Conservation (phyloP, 2,329 filamentous ascomycete genomes). For the Colletotrichum orchidophilum region DNA sequence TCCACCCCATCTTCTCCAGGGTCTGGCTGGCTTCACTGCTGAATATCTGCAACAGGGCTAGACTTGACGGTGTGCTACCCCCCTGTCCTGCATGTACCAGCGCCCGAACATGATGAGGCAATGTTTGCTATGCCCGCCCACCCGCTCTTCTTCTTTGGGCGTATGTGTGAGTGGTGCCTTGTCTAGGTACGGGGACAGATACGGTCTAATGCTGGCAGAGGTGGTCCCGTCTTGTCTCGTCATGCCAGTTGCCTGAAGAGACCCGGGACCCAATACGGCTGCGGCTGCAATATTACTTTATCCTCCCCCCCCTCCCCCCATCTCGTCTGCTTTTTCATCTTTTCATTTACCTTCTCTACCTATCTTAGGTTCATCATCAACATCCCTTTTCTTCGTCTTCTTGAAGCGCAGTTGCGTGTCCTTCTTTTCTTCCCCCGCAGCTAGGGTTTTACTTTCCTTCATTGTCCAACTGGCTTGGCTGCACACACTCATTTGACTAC, state of each 20-base stretch:
- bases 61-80: constrained; percentile 46
- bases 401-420: constrained; percentile 45
- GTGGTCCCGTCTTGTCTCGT: constrained; percentile 28
- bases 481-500: constrained; percentile 63
- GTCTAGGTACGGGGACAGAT: constrained; percentile 7
- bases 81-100: constrained; percentile 46
- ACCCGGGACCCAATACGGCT: constrained; percentile 7
- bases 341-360: constrained; percentile 41
- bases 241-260: constrained; percentile 20
- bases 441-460: constrained; percentile 53
- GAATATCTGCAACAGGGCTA: constrained; percentile 52
- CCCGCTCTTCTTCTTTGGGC: constrained; percentile 18
- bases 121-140: constrained; percentile 31
- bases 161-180: constrained; percentile 13
- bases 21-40: constrained; percentile 33
- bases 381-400: constrained; percentile 49
- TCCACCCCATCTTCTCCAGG: constrained; percentile 44
- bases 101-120: constrained; percentile 36
- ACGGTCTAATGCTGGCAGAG: constrained; percentile 1
- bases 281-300: constrained; percentile 44
- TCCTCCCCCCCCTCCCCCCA: constrained; percentile 28
- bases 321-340: constrained; percentile 33
- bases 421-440: constrained; percentile 54
- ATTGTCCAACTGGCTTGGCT: constrained; percentile 66
- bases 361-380: constrained; percentile 39